Base-by-base conservation (phyloP, 371 early-diverging fungal genomes). In the Mucor circinelloides region DNA sequence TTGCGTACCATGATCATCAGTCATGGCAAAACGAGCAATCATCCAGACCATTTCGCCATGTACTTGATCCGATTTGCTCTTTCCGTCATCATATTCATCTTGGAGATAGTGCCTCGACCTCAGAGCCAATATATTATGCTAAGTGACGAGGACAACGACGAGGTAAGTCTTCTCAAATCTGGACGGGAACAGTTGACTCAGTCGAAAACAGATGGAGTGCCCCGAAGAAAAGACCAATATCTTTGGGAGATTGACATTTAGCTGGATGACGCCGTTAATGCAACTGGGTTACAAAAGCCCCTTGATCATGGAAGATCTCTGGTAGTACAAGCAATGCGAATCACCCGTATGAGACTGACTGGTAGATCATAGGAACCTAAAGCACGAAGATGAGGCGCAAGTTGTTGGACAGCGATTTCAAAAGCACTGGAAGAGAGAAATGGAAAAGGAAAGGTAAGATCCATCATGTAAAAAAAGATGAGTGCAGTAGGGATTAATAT, bases 201-300 rank as follows among this genome's bases (percentile, higher is more conserved):
- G 3, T 17, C 5, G 17, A 40, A 9, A 17, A 9, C 13, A 40
- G 40, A 40, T 40, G 40, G 40, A 17, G 9, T 40, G 40, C 40
- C 95, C 95, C 4, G 97, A 97, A 70, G 90, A 87, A 23, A 85
- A 82, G 10, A 90, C 97, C 42, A 93, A 94, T 70, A 88, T 98
- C 38, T 96, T 96, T 69, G 91, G 94, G 12, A 79, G 86, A 34
- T 73, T 95, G 9, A 87, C 91, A 0, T 98, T 97, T 77, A 80
- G 87, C 42, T 98, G 99, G 99, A 93, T 98, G 90, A 90, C 92
- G 36, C 88, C 89, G 5, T 70, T 97, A 70, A 93, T 98, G 86
- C 89, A 90, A 59, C 76, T 89, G 23, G 99, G 97, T 3, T 88
- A 87, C 68, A 67, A 76, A 36, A 91, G 91, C 63, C 91, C 88